These are phyloP conservation scores for Artomyces pyxidatus DNA, from an alignment of 768 basidiomycete species.

Conservation along the genomic window DNA sequence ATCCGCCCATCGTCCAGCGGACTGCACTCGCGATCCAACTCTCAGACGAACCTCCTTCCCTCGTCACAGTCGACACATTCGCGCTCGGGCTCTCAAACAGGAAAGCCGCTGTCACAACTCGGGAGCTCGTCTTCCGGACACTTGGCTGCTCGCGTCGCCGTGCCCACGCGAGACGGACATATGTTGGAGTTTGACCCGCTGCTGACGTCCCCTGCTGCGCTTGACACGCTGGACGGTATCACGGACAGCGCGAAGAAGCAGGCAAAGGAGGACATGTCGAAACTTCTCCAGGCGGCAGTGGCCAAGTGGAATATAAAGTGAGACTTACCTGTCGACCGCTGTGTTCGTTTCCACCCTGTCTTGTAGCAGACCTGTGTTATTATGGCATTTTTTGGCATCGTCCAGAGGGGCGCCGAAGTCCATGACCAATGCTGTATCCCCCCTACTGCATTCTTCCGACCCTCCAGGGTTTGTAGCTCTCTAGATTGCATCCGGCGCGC, in stretches of 20 bases:
- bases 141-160: slow-evolving; percentile 56
- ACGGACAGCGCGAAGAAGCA: slow-evolving; percentile 78
- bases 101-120: slow-evolving; percentile 1
- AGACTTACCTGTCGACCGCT: too few relatives aligned
- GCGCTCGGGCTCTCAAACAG: slow-evolving; percentile 17
- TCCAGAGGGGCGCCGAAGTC: too few relatives aligned
- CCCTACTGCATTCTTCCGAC: too few relatives aligned
- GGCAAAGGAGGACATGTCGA: slow-evolving; percentile 67
- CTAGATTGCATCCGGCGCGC: too few relatives aligned
- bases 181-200: slow-evolving; percentile 83
- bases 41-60: slow-evolving; percentile 20
- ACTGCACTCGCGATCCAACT: slow-evolving; percentile 37
- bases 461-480: too few relatives aligned
- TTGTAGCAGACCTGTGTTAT: too few relatives aligned
- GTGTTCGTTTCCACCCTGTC: not conserved
- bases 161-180: slow-evolving; percentile 77
- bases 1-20: slow-evolving; percentile 29
- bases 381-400: too few relatives aligned
- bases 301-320: slow-evolving; percentile 54
- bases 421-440: too few relatives aligned
- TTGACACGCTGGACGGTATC: slow-evolving; percentile 74
- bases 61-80: slow-evolving; percentile 10
- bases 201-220: slow-evolving; percentile 56
- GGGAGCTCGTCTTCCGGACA: slow-evolving; percentile 16
- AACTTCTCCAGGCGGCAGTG: slow-evolving; percentile 63